Percentiles rank a stretch among this genome's conserved stretches.
Conservation (phyloP, 225 moss, liverwort and hornwort genomes). For the Climacium dendroides region DNA sequence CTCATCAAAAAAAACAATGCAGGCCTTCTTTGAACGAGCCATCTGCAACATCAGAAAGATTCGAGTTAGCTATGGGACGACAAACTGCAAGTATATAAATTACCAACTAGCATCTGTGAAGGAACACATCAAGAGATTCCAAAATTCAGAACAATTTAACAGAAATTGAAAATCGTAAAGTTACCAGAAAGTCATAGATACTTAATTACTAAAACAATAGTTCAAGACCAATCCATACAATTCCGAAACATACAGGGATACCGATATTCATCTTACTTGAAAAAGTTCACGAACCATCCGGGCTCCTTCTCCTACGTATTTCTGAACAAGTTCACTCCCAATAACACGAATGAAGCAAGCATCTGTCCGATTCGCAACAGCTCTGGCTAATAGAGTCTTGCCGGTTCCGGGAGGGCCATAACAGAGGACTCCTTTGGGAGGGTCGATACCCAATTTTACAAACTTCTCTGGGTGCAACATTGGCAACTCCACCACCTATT, state of each 20-base stretch:
- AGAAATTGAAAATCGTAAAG: background rate
- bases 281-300: constrained; percentile 88
- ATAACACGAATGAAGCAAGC: constrained; percentile 90
- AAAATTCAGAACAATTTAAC: background rate
- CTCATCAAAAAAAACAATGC: constrained; percentile 70
- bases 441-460: constrained; percentile 86
- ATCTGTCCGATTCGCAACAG: constrained; percentile 80
- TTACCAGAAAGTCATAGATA: background rate
- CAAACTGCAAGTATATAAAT: background rate
- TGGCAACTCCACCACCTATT: constrained; percentile 83
- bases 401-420: constrained; percentile 90
- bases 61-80: background rate
- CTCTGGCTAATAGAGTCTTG: constrained; percentile 76
- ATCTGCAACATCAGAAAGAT: constrained; percentile 34
- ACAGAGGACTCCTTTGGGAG: constrained; percentile 83
- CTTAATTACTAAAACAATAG: background rate
- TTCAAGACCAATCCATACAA: background rate
- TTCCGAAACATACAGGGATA: background rate
- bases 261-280: constrained; percentile 22
- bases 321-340: constrained; percentile 88
- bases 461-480: constrained; percentile 89
- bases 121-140: background rate
- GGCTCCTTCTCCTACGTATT: constrained; percentile 87
- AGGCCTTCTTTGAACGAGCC: constrained; percentile 89
- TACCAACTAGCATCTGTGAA: background rate